Evolutionary conservation across 129 eudicot genomes (phyloP), one percentile per base, ranked within the genome.

Genomic region (Pseudognaphalium luteoalbum): DNA sequence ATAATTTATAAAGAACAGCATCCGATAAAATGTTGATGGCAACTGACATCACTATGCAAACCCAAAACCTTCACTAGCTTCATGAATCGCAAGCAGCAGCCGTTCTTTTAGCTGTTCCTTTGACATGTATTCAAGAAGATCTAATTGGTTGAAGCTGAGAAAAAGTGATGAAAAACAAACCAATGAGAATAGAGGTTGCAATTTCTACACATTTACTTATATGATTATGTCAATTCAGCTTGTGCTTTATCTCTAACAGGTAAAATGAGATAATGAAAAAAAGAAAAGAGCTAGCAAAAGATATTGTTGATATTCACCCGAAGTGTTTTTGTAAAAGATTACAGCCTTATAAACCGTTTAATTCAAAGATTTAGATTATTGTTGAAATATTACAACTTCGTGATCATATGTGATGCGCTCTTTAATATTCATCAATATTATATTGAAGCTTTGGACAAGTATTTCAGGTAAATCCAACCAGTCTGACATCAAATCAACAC

Each of bases 121-220:
- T 25, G 68, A 30, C 35, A 15, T 63, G 41, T 63, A 63, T 63
- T 63, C 68, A 30, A 17, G 68, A 12, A 63, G 68, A 63, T 63
- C 68, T 63, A 63, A 29, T 29, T 63, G 68, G 41, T 63, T 63
- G 68, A 63, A 63, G 68, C 68, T 63, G 68, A 63, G 34, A 29
- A 12, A 62, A 62, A 28, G 28, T 29, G 68, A 63, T 25, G 20
- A 28, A 63, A 28, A 63, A 63, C 7, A 16, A 4, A 12, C 12
- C 35, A 5, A 63, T 25, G 16, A 21, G 65, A 28, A 32, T 21
- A 10, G 35, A 54, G 10, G 22, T 17, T 17, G 60, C 60, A 54
- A 17, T 54, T 6, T 54, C 60, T 5, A 54, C 20, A 5, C 7
- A 54, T 54, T 54, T 54, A 54, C 8, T 54, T 16, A 54, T n/a